phyloP scores from a whole-genome alignment of 2,329 filamentous ascomycete species.

The Sclerotiophoma versabilis region DNA sequence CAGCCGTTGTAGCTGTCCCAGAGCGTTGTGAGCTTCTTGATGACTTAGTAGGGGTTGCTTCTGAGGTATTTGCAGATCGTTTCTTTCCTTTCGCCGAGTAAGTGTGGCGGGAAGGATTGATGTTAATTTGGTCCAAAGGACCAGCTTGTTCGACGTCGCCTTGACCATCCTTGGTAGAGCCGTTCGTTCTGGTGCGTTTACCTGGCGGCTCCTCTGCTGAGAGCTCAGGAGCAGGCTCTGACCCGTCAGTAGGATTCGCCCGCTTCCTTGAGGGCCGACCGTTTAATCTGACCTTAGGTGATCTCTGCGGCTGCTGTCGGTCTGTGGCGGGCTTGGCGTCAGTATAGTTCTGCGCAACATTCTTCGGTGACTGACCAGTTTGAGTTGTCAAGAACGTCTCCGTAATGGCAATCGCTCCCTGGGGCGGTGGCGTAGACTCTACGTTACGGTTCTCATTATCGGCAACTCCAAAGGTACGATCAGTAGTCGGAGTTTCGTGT shows the following conservation, averaged over 20 bases:
- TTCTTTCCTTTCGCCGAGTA: slow-evolving; percentile 21
- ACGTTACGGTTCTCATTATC: background rate
- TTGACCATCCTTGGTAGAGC: slow-evolving; percentile 3
- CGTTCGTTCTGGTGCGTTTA: slow-evolving; percentile 28
- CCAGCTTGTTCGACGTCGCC: slow-evolving; percentile 18
- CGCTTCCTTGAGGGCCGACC: slow-evolving; percentile 26
- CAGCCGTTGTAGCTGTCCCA: slow-evolving; percentile 9
- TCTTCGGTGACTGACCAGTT: slow-evolving; percentile 22
- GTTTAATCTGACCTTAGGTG: slow-evolving; percentile 7
- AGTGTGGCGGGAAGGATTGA: slow-evolving; percentile 4
- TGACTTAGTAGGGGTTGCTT: slow-evolving; percentile 24
- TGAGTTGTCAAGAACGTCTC: slow-evolving; percentile 27
- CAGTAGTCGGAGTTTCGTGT: slow-evolving; percentile 42
- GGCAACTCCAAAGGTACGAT: slow-evolving; percentile 19
- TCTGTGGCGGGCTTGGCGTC: background rate
- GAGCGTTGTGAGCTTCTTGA: slow-evolving; percentile 30
- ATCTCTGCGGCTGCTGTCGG: background rate
- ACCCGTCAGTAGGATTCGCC: slow-evolving; percentile 7
- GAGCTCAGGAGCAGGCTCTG: background rate
- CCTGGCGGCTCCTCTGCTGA: slow-evolving; percentile 6
- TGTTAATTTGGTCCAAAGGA: slow-evolving; percentile 15
- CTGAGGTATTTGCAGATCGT: slow-evolving; percentile 8
- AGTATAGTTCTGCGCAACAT: background rate
- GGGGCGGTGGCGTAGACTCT: background rate
- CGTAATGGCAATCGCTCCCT: background rate